Evolutionary conservation across 441 rosid species (phyloP).

Genomic region (Gossypium davidsonii): DNA sequence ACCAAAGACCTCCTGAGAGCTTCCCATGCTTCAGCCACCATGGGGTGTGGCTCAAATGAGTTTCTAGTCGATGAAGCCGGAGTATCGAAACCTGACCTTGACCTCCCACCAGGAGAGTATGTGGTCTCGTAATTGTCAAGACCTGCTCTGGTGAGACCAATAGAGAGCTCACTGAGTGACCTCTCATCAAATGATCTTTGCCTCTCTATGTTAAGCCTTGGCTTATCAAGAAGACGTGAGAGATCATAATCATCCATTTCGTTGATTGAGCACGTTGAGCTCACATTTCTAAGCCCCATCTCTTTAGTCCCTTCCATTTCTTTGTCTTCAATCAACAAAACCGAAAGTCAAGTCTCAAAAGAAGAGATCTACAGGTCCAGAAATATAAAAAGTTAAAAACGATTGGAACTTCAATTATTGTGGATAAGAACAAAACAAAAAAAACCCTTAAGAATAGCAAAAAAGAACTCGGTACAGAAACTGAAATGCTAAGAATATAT

Average conservation of each 20-base stretch:
- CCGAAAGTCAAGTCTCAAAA: conserved; percentile 1
- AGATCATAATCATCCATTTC: conserved; percentile 73
- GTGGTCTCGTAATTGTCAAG: conserved; percentile 23
- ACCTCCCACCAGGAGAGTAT: conserved; percentile 51
- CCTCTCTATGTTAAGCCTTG: conserved; percentile 68
- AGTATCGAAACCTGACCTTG: conserved; percentile 69
- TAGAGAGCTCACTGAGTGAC: conserved; percentile 61
- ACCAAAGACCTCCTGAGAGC: conserved; percentile 64
- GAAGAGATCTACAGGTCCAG: conserved; percentile 13
- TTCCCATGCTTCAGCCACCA: conserved; percentile 97
- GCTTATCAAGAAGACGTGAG: conserved; percentile 60
- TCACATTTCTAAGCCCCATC: conserved; percentile 48
- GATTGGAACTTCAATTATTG: not conserved
- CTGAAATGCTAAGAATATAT: not conserved
- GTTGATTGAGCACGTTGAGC: conserved; percentile 56
- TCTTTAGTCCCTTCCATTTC: conserved; percentile 40
- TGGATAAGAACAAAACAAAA: not conserved
- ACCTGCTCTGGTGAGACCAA: conserved; percentile 49
- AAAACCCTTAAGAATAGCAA: conserved; percentile 10
- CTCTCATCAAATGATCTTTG: conserved; percentile 84
- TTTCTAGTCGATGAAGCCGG: conserved; percentile 66
- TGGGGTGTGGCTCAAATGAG: conserved; percentile 81
- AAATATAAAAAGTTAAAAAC: not conserved
- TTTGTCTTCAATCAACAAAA: conserved; percentile 3
- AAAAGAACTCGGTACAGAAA: conserved; percentile 11